Percentiles rank a stretch among this genome's conserved stretches.
phyloP scores from a whole-genome alignment of 768 basidiomycete genomes.

The Auriscalpium microsporum region DNA sequence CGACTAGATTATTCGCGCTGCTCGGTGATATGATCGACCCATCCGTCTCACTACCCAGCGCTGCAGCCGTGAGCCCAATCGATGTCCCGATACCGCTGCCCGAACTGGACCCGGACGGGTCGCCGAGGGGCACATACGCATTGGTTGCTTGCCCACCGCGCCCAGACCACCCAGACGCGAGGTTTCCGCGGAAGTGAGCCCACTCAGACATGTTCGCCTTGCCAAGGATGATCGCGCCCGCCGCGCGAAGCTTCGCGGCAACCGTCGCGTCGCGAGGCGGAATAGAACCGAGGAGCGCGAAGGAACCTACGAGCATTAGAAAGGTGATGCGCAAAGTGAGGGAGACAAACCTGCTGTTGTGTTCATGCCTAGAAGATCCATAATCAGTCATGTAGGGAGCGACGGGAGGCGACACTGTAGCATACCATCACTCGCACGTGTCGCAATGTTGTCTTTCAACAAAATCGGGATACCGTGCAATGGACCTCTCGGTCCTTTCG shows the following conservation, averaged over 20 bases:
- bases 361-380: conserved; percentile 34
- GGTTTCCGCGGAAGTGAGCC: conserved; percentile 29
- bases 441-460: conserved; percentile 30
- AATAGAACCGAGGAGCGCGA: conserved; percentile 26
- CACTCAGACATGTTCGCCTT: conserved; percentile 38
- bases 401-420: background rate
- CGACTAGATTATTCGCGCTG: conserved; percentile 45
- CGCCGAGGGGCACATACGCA: conserved; percentile 35
- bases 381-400: conserved; percentile 46
- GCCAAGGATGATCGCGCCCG: conserved; percentile 32
- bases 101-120: conserved; percentile 35
- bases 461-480: conserved; percentile 29
- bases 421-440: conserved; percentile 22
- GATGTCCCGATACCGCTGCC: conserved; percentile 33
- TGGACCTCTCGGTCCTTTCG: conserved; percentile 19
- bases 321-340: background rate
- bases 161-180: conserved; percentile 36
- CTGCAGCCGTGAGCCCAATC: conserved; percentile 34
- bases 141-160: conserved; percentile 36
- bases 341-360: conserved; percentile 22
- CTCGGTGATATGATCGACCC: conserved; percentile 41
- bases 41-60: conserved; percentile 40
- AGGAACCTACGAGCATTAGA: conserved; percentile 22
- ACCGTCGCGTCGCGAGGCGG: conserved; percentile 28
- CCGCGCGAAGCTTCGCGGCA: conserved; percentile 23